Base-by-base conservation (phyloP, 2,329 filamentous ascomycete genomes). In the Fusarium verrucosum region DNA sequence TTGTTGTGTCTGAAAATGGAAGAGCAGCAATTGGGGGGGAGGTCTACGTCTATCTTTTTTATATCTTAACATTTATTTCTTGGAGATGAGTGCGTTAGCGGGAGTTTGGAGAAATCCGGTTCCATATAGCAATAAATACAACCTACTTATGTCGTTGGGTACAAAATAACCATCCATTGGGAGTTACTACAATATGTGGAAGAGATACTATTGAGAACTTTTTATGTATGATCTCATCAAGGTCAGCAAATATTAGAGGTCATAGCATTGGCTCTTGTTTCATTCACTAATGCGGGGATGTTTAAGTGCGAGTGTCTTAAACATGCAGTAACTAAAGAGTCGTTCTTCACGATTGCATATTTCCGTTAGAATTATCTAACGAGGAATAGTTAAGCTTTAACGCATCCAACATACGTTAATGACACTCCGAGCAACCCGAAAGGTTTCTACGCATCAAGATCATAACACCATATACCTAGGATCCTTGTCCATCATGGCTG, bases 61-160 rank as follows among this genome's bases (percentile, higher is more conserved):
- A 35, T 38, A 50, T 41, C 42, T 43, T 19, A 56, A n/a, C 10
- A 19, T 61, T 30, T 49, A 17, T 43, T 56, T 40, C 20, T 23
- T 37, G 30, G 19, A 35, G 51, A 42, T 36, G 54, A 50, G 53
- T 49, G 45, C 28, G 52, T 50, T 60, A 51, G 58, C 58, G 41
- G 63, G 63, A 66, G 63, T 67, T 64, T 45, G 50, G 42, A 63
- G 49, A 60, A 60, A 36, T 38, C 42, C 17, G 30, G 37, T 46
- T 58, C 23, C 17, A 54, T 30, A 10, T 35, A 46, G 32, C 22
- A 49, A 55, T 42, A 44, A 37, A 53, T 22, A 43, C n/a, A 40
- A 23, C 36, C 20, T 23, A 33, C n/a, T n/a, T 36, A n/a, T 16
- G 17, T 25, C 25, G 10, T 17, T 37, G 22, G n/a, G 17, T 32